Evolutionary conservation across 2,329 filamentous ascomycete genomes (phyloP), one percentile per base, ranked within the genome.

Genomic region (Botrytis sinoallii): DNA sequence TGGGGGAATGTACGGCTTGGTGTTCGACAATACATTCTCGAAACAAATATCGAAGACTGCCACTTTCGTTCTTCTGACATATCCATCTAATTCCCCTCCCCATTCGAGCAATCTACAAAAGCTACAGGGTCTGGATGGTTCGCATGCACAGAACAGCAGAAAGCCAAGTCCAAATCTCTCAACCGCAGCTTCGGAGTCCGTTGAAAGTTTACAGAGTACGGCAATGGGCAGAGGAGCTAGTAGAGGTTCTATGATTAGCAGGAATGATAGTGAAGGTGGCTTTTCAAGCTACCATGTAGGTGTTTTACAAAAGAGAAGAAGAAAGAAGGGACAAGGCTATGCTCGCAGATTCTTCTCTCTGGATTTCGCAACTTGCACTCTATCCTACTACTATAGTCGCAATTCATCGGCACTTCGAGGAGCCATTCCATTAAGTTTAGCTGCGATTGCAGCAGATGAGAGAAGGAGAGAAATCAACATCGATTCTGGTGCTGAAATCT

Each of bases 21-120:
- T 98, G 46, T 97, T 99, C 81, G 96, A 99, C 88, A 99, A 99
- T 81, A 99, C 96, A 42, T 99, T 99, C 82, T 97, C 95, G 75
- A 98, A 98, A 84, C 93, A 92, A 82, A 91, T 93, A 60, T 96
- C 95, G 71, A 99, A 99, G 84, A 97, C 92, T 44, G 94, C 94
- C 32, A 98, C 95, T 12, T 93, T 99, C 80, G 95, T 98, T 52
- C 89, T 99, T 70, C 88, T 98, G 82, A 98, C 94, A 57, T 98
- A 98, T 80, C 95, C 95, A 16, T 95, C 94, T 52, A 92, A 91
- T 77, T 88, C 90, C 9, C 89, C 93, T 48, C 93, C 93, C 1
- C 93, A 93, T 80, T 90, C 90, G 25, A 90, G 90, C 5, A 89
- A 93, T 79, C 85, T 94, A 75, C 91, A 88, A 67, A 89, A 89